Base-by-base conservation (phyloP, 371 early-diverging fungal species). In the Smittium culicis region DNA sequence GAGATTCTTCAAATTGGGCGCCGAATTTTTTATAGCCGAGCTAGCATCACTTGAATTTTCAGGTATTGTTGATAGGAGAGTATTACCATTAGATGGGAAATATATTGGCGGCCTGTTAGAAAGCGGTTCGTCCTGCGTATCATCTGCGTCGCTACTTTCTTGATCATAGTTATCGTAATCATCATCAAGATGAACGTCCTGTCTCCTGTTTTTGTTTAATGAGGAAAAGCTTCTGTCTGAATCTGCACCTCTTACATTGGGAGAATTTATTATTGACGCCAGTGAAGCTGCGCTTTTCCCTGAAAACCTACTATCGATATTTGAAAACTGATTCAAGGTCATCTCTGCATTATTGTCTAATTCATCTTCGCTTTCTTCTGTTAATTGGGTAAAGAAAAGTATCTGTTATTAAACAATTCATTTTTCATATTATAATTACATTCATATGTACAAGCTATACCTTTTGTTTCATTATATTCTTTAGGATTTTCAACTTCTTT, bases 221-320 rank as follows among this genome's bases (percentile, higher is more conserved):
- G 75, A 70, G 28, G 74, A 73, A 67, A 77, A 68, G 28, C 70
- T 71, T 17, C 71, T 71, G n/a, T 71, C 76, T 17, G 74, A 73
- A 25, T 70, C 71, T 3, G 69, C 72, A 29, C 68, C 66, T 71
- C 65, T 70, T 28, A 54, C 29, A 59, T 75, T 74, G 0, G 77
- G 75, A 54, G 67, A 71, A 33, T 77, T 77, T 61, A 77, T 75
- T 28, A 77, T 77, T 29, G 78, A 67, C 24, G 78, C n/a, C n/a
- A n/a, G n/a, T n/a, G n/a, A n/a, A n/a, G n/a, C n/a, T n/a, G n/a
- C n/a, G n/a, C n/a, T n/a, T n/a, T n/a, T n/a, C n/a, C n/a, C n/a
- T n/a, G n/a, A n/a, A n/a, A n/a, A n/a, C n/a, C n/a, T n/a, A n/a
- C n/a, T n/a, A n/a, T n/a, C n/a, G n/a, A n/a, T n/a, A n/a, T n/a